These are phyloP conservation scores for Ophiostoma sp. DNA, from an alignment of 2,329 filamentous ascomycete species.

Conservation along the genomic window DNA sequence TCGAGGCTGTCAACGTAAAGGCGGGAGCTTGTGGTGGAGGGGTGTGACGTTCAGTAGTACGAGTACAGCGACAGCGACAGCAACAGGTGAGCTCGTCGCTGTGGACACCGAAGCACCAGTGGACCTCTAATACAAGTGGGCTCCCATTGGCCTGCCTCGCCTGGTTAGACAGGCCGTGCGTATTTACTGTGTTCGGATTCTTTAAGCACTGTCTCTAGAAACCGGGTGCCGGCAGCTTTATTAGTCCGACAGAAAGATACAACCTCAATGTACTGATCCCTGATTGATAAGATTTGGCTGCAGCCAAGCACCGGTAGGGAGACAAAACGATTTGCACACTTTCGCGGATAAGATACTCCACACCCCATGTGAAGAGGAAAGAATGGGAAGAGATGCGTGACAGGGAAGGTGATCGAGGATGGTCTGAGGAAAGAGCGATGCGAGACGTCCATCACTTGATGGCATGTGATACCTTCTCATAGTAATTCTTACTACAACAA, in stretches of 20 bases:
- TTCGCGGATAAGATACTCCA: background rate
- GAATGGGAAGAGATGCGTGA: background rate
- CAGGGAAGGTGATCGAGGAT: background rate
- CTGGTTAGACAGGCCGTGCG: background rate
- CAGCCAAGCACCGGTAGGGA: slow-evolving; percentile 13
- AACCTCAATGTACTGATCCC: slow-evolving; percentile 17
- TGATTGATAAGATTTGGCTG: slow-evolving; percentile 26
- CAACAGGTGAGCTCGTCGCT: slow-evolving; percentile 13
- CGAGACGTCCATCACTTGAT: background rate
- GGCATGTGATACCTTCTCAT: background rate
- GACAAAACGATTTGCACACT: background rate
- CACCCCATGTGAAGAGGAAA: slow-evolving; percentile 2
- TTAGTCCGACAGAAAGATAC: slow-evolving; percentile 6
- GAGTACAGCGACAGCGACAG: slow-evolving; percentile 4
- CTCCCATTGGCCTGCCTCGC: background rate
- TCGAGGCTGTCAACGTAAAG: slow-evolving; percentile 5
- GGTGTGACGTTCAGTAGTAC: slow-evolving; percentile 16
- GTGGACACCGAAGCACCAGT: slow-evolving; percentile 17
- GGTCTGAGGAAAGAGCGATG: background rate
- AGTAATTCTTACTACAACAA: background rate
- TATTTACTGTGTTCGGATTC: background rate
- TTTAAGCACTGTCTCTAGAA: background rate
- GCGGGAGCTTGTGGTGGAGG: background rate
- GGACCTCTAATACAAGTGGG: background rate
- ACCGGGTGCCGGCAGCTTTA: background rate